A percentile compares a stretch with the other conserved stretches of the same genome.
phyloP scores from a whole-genome alignment of 768 basidiomycete genomes.

The Trametes sanguinea region DNA sequence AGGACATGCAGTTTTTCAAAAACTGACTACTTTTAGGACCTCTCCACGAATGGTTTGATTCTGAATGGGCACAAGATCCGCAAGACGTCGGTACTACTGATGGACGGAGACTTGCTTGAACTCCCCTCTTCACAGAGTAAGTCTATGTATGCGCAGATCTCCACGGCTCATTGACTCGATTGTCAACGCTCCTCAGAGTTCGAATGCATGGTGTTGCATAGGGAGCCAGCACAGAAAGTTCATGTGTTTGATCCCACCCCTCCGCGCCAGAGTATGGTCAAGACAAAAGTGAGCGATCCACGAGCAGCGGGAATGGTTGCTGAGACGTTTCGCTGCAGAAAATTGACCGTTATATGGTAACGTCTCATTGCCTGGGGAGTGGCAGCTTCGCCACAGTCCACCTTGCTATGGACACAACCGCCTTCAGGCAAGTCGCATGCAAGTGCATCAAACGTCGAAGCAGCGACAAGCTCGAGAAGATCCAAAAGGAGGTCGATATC shows the following conservation, averaged over 20 bases:
- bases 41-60: slow-evolving; percentile 74
- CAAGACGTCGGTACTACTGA: slow-evolving; percentile 68
- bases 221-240: slow-evolving; percentile 52
- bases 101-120: slow-evolving; percentile 72
- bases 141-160: slow-evolving; percentile 7
- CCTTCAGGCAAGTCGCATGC: slow-evolving; percentile 76
- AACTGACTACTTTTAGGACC: slow-evolving; percentile 48
- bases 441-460: slow-evolving; percentile 74
- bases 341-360: slow-evolving; percentile 71
- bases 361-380: slow-evolving; percentile 75
- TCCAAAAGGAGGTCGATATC: slow-evolving; percentile 80
- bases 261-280: slow-evolving; percentile 53
- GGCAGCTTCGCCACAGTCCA: slow-evolving; percentile 85
- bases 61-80: slow-evolving; percentile 71
- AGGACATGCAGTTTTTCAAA: neutral
- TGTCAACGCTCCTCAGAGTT: slow-evolving; percentile 48
- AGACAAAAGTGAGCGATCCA: slow-evolving; percentile 40
- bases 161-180: neutral
- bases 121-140: slow-evolving; percentile 68
- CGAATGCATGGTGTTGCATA: slow-evolving; percentile 61
- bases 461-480: slow-evolving; percentile 56
- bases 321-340: slow-evolving; percentile 39
- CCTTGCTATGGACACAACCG: slow-evolving; percentile 66
- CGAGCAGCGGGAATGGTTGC: neutral
- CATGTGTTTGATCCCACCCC: slow-evolving; percentile 65